These are phyloP conservation scores for Phytophthora pisi DNA, from an alignment of 352 stramenopile species.

Conservation along the genomic window DNA sequence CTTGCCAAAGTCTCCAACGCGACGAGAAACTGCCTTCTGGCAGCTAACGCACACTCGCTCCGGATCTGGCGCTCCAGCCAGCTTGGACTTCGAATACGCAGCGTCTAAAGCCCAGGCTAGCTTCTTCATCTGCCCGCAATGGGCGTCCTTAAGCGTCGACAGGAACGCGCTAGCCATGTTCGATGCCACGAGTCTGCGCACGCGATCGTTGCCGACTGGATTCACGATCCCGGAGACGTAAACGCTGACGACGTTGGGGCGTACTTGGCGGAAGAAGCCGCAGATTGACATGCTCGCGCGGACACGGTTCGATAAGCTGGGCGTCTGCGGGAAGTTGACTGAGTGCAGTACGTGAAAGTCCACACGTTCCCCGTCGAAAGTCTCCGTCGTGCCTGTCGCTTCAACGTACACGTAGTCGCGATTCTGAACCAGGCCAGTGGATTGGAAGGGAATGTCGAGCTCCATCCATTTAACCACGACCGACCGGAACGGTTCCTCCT, in stretches of 20 bases:
- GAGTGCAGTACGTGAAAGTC: constrained; percentile 18
- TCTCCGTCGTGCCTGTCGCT: constrained; percentile 13
- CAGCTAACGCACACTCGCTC: not conserved
- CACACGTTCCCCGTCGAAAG: constrained; percentile 21
- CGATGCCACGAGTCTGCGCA: not conserved
- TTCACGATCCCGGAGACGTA: not conserved
- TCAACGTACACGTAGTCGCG: constrained; percentile 44
- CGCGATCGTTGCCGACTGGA: not conserved
- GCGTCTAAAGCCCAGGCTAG: constrained; percentile 3
- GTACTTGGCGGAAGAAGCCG: constrained; percentile 46
- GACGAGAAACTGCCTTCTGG: not conserved
- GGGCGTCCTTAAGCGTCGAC: constrained; percentile 13
- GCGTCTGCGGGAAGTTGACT: constrained; percentile 10
- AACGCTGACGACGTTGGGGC: not conserved
- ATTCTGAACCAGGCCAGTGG: constrained; percentile 26
- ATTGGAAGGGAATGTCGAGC: constrained; percentile 1
- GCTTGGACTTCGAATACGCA: not conserved
- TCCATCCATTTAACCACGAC: not conserved
- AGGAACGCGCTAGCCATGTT: constrained; percentile 6
- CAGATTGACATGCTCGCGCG: constrained; percentile 43
- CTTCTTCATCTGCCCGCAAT: constrained; percentile 14
- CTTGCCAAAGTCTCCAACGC: constrained; percentile 10
- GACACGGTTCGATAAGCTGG: constrained; percentile 35
- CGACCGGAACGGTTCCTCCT: not conserved
- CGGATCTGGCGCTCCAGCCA: not conserved